Percentiles rank a stretch among this genome's conserved stretches.
phyloP scores from a whole-genome alignment of 2,329 filamentous ascomycete genomes.

The Plectosphaerella plurivora region DNA sequence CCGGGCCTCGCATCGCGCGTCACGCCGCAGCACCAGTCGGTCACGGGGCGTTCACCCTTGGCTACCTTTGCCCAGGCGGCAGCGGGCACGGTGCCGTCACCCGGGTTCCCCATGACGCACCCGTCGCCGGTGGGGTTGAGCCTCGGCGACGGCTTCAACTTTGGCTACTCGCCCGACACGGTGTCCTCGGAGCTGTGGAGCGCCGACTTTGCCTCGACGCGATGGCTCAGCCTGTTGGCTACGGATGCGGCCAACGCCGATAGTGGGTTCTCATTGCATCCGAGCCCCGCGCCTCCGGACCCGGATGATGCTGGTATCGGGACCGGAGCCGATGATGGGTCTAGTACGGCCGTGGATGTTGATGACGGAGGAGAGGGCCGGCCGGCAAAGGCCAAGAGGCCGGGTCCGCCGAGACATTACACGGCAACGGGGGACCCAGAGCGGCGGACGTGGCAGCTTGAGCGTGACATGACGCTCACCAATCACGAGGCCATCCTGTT shows the following conservation, averaged over 20 bases:
- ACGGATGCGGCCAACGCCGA: slow-evolving; percentile 25
- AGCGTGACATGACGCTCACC: slow-evolving; percentile 15
- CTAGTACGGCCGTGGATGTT: background rate
- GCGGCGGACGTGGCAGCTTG: slow-evolving; percentile 19
- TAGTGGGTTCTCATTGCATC: slow-evolving; percentile 19
- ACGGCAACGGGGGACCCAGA: slow-evolving; percentile 11
- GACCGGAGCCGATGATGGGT: background rate
- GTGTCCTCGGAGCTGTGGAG: slow-evolving; percentile 20
- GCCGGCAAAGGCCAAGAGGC: slow-evolving; percentile 4
- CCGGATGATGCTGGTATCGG: background rate
- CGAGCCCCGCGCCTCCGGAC: slow-evolving; percentile 10
- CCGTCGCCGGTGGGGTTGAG: slow-evolving; percentile 5
- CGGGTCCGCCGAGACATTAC: slow-evolving; percentile 3
- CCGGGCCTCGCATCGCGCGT: background rate
- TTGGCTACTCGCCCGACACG: slow-evolving; percentile 17
- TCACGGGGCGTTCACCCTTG: background rate
- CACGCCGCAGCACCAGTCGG: background rate
- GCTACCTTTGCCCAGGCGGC: background rate
- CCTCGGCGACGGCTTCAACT: slow-evolving; percentile 8
- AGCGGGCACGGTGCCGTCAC: background rate
- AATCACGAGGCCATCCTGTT: slow-evolving; percentile 21
- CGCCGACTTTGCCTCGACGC: slow-evolving; percentile 21
- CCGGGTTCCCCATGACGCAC: slow-evolving; percentile 2
- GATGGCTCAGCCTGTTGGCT: slow-evolving; percentile 24
- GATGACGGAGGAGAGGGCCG: background rate